phyloP scores from a whole-genome alignment of 345 rosid genomes.

The Arabidopsis arenosa region DNA sequence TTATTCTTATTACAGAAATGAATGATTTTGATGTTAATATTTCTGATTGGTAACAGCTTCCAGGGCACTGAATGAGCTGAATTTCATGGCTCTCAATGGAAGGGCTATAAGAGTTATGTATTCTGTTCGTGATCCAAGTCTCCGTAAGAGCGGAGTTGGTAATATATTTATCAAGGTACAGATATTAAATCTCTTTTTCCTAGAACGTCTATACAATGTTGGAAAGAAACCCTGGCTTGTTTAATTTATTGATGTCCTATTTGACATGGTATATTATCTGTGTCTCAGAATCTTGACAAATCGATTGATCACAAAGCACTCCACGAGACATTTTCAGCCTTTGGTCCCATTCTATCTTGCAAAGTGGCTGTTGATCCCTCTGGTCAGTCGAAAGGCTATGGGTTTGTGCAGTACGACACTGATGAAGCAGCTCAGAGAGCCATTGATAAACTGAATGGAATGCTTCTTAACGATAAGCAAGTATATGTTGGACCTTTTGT shows the following conservation, averaged over 20 bases:
- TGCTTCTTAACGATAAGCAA: constrained; percentile 93
- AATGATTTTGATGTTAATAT: neutral
- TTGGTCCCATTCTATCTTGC: constrained; percentile 88
- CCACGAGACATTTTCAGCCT: constrained; percentile 83
- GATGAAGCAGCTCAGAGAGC: constrained; percentile 86
- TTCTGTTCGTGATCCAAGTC: constrained; percentile 91
- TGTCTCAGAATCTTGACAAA: constrained; percentile 78
- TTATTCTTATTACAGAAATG: neutral
- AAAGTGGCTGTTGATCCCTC: constrained; percentile 77
- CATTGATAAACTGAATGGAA: constrained; percentile 82
- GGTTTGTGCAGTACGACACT: constrained; percentile 85
- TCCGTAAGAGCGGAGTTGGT: constrained; percentile 89
- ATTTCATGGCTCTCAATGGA: constrained; percentile 73
- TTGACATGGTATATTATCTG: neutral
- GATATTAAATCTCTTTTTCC: neutral
- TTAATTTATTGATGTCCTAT: neutral
- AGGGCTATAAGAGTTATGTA: constrained; percentile 82
- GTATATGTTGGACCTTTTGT: constrained; percentile 92
- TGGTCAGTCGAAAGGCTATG: constrained; percentile 95
- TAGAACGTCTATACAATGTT: neutral
- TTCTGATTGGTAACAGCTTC: constrained; percentile 59
- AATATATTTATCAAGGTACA: constrained; percentile 90
- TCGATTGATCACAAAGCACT: constrained; percentile 92
- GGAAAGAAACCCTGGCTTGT: constrained; percentile 9
- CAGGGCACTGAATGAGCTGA: constrained; percentile 78